Percentiles rank a stretch among this genome's conserved stretches.
These are phyloP conservation scores for Sugiyamaella pinicola DNA, from an alignment of 1,139 yeast species.

Conservation along the genomic window DNA sequence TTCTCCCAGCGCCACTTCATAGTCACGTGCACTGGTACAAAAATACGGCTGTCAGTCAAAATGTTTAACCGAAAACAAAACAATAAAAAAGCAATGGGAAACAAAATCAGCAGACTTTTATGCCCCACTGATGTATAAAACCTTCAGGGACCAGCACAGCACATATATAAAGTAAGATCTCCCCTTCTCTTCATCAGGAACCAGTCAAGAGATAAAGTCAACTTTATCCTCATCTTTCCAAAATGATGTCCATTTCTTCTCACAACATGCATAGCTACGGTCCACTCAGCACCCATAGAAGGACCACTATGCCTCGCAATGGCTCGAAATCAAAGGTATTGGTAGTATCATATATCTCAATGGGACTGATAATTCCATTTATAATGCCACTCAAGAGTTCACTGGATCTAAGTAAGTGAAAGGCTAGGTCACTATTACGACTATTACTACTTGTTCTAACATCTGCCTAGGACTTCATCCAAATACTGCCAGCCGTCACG, in stretches of 20 bases:
- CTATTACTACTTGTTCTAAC: not conserved
- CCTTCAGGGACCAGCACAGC: conserved; percentile 1
- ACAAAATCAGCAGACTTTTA: conserved; percentile 9
- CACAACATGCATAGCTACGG: conserved; percentile 12
- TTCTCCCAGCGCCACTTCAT: not conserved
- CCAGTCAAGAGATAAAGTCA: not conserved
- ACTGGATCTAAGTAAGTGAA: conserved; percentile 20
- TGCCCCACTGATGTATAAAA: not conserved
- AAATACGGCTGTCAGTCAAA: not conserved
- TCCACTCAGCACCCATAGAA: conserved; percentile 2
- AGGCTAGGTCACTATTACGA: not conserved
- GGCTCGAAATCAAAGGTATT: conserved; percentile 16
- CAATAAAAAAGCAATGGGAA: not conserved
- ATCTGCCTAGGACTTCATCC: conserved; percentile 11
- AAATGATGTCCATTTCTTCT: conserved; percentile 19
- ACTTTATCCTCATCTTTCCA: not conserved
- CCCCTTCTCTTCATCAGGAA: not conserved
- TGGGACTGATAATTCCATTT: conserved; percentile 28
- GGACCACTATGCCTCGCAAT: conserved; percentile 5
- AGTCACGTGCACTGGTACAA: conserved; percentile 4
- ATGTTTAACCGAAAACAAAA: conserved; percentile 4
- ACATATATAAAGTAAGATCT: not conserved
- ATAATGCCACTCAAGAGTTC: conserved; percentile 26
- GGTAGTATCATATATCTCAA: conserved; percentile 25
- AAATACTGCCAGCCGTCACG: not conserved